Evolutionary conservation across 202 grass and related monocot genomes (phyloP), one percentile per base, ranked within the genome.

Genomic region (Musa balbisiana): DNA sequence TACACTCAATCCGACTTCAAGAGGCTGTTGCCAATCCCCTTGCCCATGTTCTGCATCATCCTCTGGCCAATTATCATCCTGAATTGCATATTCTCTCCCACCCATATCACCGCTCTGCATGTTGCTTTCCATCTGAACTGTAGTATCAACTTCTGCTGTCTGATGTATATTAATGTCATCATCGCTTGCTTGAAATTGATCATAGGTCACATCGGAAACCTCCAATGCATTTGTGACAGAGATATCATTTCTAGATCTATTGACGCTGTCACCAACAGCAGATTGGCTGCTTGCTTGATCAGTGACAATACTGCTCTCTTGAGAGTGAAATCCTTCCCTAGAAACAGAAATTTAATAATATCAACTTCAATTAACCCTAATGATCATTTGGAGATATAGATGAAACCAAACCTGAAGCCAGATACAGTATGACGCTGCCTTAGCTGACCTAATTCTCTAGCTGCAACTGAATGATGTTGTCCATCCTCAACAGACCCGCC

Each of bases 321-420:
- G 69, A 64, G 55, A 78, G 71, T 27, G 21, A 80, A 81, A 73
- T 82, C 86, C 89, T 89, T 96, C 92, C 92, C 92, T 96, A 92
- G 79, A 62, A 89, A 87, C 53, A 78, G 69, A 29, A 54, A 62
- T 65, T 71, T 76, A 74, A 70, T 19, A 33, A 27, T 67, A 29
- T 33, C 65, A 43, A 43, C 11, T 33, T 67, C 43, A 20, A 21
- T 20, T n/a, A 19, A 9, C 49, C 6, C 15, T 22, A 14, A 52
- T 51, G 49, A 70, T 19, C 67, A 67, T 67, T 3, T 67, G 15
- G 27, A 33, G 3, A 1, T 67, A 17, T 67, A 33, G 21, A 51
- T 8, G 43, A 80, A 86, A 71, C 9, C 79, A 54, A 86, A 96
- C 92, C 92, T 92, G 76, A 89, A 76, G 88, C 81, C 79, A 82